Conservation (phyloP, 176 grass and related monocot species). For the Zoysia japonica region DNA sequence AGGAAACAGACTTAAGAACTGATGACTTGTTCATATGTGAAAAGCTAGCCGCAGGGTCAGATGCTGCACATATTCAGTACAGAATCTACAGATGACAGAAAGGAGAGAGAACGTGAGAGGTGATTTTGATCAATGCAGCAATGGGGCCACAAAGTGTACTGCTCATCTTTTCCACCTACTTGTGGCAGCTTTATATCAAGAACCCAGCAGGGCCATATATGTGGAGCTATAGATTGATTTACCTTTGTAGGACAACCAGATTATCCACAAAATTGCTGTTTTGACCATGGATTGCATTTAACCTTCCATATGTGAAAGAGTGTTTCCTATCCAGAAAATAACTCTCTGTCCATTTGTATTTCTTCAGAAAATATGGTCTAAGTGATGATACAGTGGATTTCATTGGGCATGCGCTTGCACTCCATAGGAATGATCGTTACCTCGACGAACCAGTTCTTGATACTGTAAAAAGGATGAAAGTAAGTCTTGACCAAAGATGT, state of each 20-base stretch:
- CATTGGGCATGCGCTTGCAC: conserved; percentile 82
- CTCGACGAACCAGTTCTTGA: conserved; percentile 77
- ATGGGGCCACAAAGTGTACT: no score
- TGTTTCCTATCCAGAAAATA: conserved; percentile 27
- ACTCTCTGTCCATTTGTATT: conserved; percentile 6
- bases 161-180: no score
- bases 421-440: conserved; percentile 87
- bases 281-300: not conserved
- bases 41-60: no score
- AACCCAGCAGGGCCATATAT: not conserved
- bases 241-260: not conserved
- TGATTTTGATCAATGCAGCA: no score
- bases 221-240: not conserved
- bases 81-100: no score
- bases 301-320: conserved; percentile 1
- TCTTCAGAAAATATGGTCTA: conserved; percentile 73
- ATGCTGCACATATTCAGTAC: no score
- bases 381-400: conserved; percentile 89
- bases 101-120: no score
- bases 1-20: no score
- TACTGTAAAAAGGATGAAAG: conserved; percentile 96
- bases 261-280: not conserved
- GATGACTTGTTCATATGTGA: no score
- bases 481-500: conserved; percentile 35
- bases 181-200: no score